These are phyloP conservation scores for Stemphylium lycopersici DNA, from an alignment of 2,329 filamentous ascomycete species.

Conservation along the genomic window DNA sequence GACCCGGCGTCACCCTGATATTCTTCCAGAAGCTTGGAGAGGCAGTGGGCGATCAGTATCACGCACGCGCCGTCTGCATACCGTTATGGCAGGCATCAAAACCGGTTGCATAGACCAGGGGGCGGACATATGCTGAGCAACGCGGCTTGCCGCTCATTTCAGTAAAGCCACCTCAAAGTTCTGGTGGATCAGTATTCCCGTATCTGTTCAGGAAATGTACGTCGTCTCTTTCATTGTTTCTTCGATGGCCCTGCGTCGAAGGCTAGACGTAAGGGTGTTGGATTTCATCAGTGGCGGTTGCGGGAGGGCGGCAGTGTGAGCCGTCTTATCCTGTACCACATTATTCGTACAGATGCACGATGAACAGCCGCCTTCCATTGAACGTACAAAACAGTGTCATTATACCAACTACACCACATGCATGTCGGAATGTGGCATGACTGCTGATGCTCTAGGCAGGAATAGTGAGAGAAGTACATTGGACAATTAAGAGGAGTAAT, in stretches of 20 bases:
- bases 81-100: not conserved
- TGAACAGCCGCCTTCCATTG: constrained; percentile 4
- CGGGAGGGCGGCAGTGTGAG: constrained; percentile 27
- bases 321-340: constrained; percentile 30
- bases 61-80: constrained; percentile 4
- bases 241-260: constrained; percentile 20
- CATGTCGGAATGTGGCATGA: constrained; percentile 13
- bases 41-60: constrained; percentile 7
- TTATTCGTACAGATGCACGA: constrained; percentile 15
- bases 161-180: constrained; percentile 16
- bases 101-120: constrained; percentile 9
- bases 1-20: constrained; percentile 18
- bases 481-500: not conserved
- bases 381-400: constrained; percentile 5
- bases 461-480: not conserved
- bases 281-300: not conserved
- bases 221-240: constrained; percentile 23
- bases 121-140: constrained; percentile 5
- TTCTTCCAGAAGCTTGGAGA: constrained; percentile 35
- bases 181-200: constrained; percentile 12
- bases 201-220: not conserved
- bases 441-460: not conserved
- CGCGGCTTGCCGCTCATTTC: constrained; percentile 18
- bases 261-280: constrained; percentile 12
- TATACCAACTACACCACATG: constrained; percentile 18